Percentiles rank a stretch among this genome's conserved stretches.
These are phyloP conservation scores for Aspergillus nidulans DNA, from an alignment of 495 filamentous ascomycete genomes.

Conservation along the genomic window DNA sequence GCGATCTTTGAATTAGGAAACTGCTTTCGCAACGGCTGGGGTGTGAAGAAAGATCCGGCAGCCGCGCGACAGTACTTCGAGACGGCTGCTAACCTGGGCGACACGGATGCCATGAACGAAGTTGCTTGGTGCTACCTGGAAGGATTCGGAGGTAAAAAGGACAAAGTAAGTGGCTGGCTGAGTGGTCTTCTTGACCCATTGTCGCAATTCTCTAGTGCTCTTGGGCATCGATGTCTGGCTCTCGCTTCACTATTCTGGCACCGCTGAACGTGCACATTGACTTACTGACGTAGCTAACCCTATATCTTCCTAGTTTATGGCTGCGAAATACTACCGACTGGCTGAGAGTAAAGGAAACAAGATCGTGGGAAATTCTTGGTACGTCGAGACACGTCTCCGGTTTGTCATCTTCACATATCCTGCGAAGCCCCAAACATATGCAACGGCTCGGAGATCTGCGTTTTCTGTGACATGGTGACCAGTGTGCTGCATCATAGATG, in stretches of 20 bases:
- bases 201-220: neutral
- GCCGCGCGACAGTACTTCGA: constrained; percentile 95
- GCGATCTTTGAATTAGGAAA: constrained; percentile 93
- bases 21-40: constrained; percentile 96
- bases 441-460: constrained; percentile 9
- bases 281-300: constrained; percentile 11
- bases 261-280: constrained; percentile 15
- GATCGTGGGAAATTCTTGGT: constrained; percentile 93
- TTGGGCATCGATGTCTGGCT: constrained; percentile 21
- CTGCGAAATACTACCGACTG: constrained; percentile 89
- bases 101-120: constrained; percentile 97
- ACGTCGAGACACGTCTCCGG: constrained; percentile 35
- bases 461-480: constrained; percentile 11
- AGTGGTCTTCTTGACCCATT: constrained; percentile 3
- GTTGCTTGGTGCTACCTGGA: constrained; percentile 93
- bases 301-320: constrained; percentile 57
- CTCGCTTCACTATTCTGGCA: constrained; percentile 19
- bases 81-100: constrained; percentile 91
- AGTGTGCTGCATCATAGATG: constrained; percentile 13
- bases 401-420: constrained; percentile 8
- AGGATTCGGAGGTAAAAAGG: constrained; percentile 91
- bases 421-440: constrained; percentile 1
- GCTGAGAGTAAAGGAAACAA: constrained; percentile 87
- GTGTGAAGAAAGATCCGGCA: constrained; percentile 78
- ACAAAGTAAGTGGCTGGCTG: constrained; percentile 72